These are phyloP conservation scores for Lentinula lateritia DNA, from an alignment of 768 basidiomycete genomes.

Conservation along the genomic window DNA sequence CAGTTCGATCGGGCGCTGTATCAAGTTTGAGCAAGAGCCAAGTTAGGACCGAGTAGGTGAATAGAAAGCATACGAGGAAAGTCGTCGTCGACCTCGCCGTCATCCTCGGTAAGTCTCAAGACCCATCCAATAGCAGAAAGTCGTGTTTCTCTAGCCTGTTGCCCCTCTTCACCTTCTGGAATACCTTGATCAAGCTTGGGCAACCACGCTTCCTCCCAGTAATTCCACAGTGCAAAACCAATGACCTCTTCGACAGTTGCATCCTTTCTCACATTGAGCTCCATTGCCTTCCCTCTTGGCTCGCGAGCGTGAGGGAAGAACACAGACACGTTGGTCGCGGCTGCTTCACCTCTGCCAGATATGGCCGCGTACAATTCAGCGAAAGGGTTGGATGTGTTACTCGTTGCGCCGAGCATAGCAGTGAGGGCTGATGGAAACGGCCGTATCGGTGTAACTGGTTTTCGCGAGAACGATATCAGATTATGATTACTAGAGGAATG, in stretches of 20 bases:
- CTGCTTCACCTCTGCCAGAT: slow-evolving; percentile 66
- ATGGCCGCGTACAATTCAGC: slow-evolving; percentile 82
- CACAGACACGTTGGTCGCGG: slow-evolving; percentile 61
- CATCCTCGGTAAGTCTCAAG: slow-evolving; percentile 89
- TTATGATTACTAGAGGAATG: slow-evolving; percentile 11
- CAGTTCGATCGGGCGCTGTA: slow-evolving; percentile 85
- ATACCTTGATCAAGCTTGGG: slow-evolving; percentile 72
- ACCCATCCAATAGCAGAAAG: slow-evolving; percentile 88
- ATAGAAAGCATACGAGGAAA: slow-evolving; percentile 73
- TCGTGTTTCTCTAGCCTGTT: slow-evolving; percentile 42
- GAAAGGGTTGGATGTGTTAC: slow-evolving; percentile 76
- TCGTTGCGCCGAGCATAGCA: slow-evolving; percentile 59
- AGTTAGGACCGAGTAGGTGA: background rate
- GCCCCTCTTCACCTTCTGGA: slow-evolving; percentile 49
- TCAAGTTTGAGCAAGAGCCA: slow-evolving; percentile 2
- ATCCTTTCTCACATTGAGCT: slow-evolving; percentile 76
- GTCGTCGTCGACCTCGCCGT: slow-evolving; percentile 98
- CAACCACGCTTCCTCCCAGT: slow-evolving; percentile 83
- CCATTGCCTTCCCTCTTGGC: slow-evolving; percentile 58
- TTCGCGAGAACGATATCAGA: slow-evolving; percentile 44
- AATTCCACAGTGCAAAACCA: slow-evolving; percentile 87
- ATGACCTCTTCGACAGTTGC: slow-evolving; percentile 94
- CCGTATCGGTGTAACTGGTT: slow-evolving; percentile 36
- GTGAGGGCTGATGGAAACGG: slow-evolving; percentile 62
- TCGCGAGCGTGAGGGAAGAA: slow-evolving; percentile 80